phyloP scores from a whole-genome alignment of 2,329 filamentous ascomycete genomes.

The Furcasterigmium furcatum region DNA sequence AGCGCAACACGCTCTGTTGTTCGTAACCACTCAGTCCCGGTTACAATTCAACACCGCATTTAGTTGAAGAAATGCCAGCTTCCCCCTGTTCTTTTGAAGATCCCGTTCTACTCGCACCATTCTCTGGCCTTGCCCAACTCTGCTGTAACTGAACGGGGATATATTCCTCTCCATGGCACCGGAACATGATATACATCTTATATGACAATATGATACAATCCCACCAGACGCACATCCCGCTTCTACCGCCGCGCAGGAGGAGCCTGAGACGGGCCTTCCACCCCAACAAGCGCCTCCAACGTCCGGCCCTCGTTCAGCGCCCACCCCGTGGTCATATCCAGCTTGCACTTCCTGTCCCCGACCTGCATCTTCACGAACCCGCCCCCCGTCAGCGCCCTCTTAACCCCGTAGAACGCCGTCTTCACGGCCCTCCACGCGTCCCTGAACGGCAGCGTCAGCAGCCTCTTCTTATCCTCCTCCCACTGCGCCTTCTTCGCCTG shows the following conservation, averaged over 20 bases:
- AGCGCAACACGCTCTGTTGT: no score
- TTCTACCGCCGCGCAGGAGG: background rate
- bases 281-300: slow-evolving; percentile 50
- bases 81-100: no score
- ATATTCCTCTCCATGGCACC: no score
- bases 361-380: slow-evolving; percentile 52
- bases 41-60: no score
- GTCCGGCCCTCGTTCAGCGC: slow-evolving; percentile 56
- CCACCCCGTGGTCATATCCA: slow-evolving; percentile 56
- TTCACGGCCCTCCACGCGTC: slow-evolving; percentile 38
- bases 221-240: background rate
- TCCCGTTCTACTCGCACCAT: no score
- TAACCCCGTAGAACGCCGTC: slow-evolving; percentile 40
- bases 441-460: slow-evolving; percentile 56
- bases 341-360: slow-evolving; percentile 47
- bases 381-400: slow-evolving; percentile 50
- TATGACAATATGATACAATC: background rate
- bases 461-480: slow-evolving; percentile 51
- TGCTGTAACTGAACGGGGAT: no score
- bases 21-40: no score
- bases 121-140: no score
- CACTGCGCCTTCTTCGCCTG: slow-evolving; percentile 31
- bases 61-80: no score
- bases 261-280: slow-evolving; percentile 14
- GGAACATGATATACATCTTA: no score